phyloP scores from a whole-genome alignment of 345 rosid genomes.

The Hibiscus tridactylites region DNA sequence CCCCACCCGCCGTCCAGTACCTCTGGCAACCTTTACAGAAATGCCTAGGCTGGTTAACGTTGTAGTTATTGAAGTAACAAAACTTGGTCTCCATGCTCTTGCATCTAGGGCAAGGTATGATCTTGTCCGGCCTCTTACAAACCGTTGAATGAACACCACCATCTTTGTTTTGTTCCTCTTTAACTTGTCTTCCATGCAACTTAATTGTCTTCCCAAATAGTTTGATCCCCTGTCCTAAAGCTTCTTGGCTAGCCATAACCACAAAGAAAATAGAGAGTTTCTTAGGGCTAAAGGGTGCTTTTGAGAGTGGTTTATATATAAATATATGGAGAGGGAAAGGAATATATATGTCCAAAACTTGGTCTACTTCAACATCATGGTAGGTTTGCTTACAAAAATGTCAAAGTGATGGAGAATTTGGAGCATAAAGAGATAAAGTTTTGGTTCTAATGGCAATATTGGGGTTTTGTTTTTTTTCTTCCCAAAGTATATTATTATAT shows the following conservation, averaged over 20 bases:
- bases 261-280: background rate
- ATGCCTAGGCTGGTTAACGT: constrained; percentile 96
- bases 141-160: constrained; percentile 22
- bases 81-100: constrained; percentile 96
- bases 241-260: constrained; percentile 43
- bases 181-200: constrained; percentile 36
- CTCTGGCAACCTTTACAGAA: constrained; percentile 96
- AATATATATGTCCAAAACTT: background rate
- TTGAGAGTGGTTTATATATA: background rate
- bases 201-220: constrained; percentile 75
- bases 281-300: constrained; percentile 3
- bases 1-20: constrained; percentile 98
- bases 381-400: constrained; percentile 30
- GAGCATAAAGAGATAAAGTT: constrained; percentile 14
- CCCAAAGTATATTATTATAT: too few species aligned
- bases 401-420: constrained; percentile 6
- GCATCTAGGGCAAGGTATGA: constrained; percentile 90
- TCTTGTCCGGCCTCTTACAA: constrained; percentile 74
- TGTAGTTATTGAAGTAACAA: constrained; percentile 95
- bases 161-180: constrained; percentile 29
- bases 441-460: background rate
- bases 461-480: background rate
- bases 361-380: constrained; percentile 20
- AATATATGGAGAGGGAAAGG: constrained; percentile 6
- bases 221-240: constrained; percentile 54